phyloP scores from a whole-genome alignment of 2,329 filamentous ascomycete genomes.

The Leptographium procerum region DNA sequence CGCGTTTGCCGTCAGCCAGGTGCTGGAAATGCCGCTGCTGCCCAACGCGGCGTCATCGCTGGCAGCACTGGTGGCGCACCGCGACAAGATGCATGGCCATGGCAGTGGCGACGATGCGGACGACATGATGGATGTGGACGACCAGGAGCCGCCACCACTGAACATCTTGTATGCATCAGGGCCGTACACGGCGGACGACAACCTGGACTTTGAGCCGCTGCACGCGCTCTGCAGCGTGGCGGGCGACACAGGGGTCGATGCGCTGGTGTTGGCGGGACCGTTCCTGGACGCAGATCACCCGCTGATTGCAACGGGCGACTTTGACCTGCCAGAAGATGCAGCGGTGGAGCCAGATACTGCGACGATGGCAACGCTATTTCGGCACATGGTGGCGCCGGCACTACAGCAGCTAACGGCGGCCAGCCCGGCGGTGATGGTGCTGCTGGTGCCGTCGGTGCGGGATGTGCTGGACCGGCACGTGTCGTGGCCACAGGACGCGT shows the following conservation, averaged over 20 bases:
- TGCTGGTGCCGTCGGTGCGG: slow-evolving; percentile 73
- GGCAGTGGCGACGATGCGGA: slow-evolving; percentile 18
- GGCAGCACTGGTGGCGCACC: slow-evolving; percentile 53
- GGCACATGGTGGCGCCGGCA: slow-evolving; percentile 62
- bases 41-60: slow-evolving; percentile 61
- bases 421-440: slow-evolving; percentile 67
- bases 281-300: slow-evolving; percentile 92
- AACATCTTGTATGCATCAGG: slow-evolving; percentile 71
- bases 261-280: slow-evolving; percentile 69
- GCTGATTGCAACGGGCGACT: slow-evolving; percentile 67
- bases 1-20: slow-evolving; percentile 68
- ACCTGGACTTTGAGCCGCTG: slow-evolving; percentile 80
- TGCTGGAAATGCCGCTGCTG: slow-evolving; percentile 64
- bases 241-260: slow-evolving; percentile 62
- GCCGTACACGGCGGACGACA: slow-evolving; percentile 86
- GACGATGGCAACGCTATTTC: slow-evolving; percentile 75
- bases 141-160: slow-evolving; percentile 50
- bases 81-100: slow-evolving; percentile 55
- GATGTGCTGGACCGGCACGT: slow-evolving; percentile 75
- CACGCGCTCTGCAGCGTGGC: slow-evolving; percentile 71
- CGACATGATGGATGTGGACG: slow-evolving; percentile 49
- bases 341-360: slow-evolving; percentile 63
- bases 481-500: slow-evolving; percentile 61
- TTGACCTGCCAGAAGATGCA: slow-evolving; percentile 58
- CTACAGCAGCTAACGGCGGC: slow-evolving; percentile 58